Conservation (phyloP, 2,329 filamentous ascomycete genomes). For the Aspergillus awamori region DNA sequence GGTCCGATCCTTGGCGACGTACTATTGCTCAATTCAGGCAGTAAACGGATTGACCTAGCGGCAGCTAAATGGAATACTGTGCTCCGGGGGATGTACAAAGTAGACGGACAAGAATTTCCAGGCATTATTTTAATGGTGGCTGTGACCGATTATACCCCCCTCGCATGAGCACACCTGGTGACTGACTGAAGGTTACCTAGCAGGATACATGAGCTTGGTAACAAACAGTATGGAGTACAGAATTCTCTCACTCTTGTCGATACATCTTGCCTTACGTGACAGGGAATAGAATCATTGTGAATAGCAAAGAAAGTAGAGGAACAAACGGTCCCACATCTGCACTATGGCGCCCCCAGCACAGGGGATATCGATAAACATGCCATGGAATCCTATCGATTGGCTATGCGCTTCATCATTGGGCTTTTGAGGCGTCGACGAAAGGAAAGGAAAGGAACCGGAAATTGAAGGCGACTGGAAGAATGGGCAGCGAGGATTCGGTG, state of each 20-base stretch:
- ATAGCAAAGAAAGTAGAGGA: background rate
- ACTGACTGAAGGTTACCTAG: slow-evolving; percentile 1
- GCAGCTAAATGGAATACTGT: slow-evolving; percentile 18
- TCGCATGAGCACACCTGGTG: slow-evolving; percentile 13
- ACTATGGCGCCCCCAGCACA: background rate
- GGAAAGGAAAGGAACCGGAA: background rate
- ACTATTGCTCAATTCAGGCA: slow-evolving; percentile 10
- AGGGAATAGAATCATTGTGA: background rate
- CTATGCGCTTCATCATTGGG: background rate
- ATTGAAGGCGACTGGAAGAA: background rate
- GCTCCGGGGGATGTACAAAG: slow-evolving; percentile 13
- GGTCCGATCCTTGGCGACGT: slow-evolving; percentile 6
- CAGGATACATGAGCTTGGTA: background rate
- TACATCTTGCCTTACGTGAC: too few relatives aligned
- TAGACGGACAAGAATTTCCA: background rate
- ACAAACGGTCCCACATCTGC: background rate
- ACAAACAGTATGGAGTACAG: too few relatives aligned
- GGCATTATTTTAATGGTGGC: background rate
- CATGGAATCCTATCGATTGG: slow-evolving; percentile 1
- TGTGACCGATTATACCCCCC: slow-evolving; percentile 4
- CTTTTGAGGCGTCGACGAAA: background rate
- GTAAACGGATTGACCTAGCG: background rate
- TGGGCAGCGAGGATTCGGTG: slow-evolving; percentile 9
- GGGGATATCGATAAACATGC: background rate
- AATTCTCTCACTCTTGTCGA: too few relatives aligned